Evolutionary conservation across 1,284 basidiomycete genomes (phyloP), one percentile per base, ranked within the genome.

Genomic region (Irpex rosettiformis): DNA sequence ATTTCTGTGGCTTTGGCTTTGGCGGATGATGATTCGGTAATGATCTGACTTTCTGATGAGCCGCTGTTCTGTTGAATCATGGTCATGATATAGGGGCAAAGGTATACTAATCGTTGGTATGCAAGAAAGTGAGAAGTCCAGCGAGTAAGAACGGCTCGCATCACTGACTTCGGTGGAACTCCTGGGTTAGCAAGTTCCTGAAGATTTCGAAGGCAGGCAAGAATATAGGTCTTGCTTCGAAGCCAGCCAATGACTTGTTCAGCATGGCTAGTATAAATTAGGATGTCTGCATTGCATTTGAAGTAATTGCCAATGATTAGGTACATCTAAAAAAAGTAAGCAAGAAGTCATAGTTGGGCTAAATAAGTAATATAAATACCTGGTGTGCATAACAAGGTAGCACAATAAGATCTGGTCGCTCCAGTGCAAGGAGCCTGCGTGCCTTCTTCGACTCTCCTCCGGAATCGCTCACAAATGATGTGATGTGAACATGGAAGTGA

Each of bases 121-220:
- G 72, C 65, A n/a, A 69, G 56, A 54, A 70, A 74, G 63, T 72
- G 70, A 28, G 75, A 64, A 7, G 73, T 75, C 75, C 75, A 77
- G 1, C 69, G 55, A 25, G 73, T 75, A 42, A 71, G 59, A 37
- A 73, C 70, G 7, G 70, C 60, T 37, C 33, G 33, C 10, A 37
- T 37, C 10, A 37, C 33, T 11, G 33, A 37, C 10, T 11, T 8
- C 10, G 33, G 33, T 11, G 33, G 33, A 16, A 16, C 16, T 8
- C 33, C 33, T 11, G 33, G 33, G 10, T 16, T 37, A 8, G 16
- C 8, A 16, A 8, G 33, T 16, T 11, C 16, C 33, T 37, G 33
- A 37, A 37, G 8, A 37, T 37, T 37, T 16, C 33, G 33, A 37
- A 37, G 33, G 8, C 8, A 37, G 8, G 10, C 33, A 37, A 37